Evolutionary conservation across 2,329 filamentous ascomycete genomes (phyloP), one percentile per base, ranked within the genome.

Genomic region (Neonectria magnoliae): DNA sequence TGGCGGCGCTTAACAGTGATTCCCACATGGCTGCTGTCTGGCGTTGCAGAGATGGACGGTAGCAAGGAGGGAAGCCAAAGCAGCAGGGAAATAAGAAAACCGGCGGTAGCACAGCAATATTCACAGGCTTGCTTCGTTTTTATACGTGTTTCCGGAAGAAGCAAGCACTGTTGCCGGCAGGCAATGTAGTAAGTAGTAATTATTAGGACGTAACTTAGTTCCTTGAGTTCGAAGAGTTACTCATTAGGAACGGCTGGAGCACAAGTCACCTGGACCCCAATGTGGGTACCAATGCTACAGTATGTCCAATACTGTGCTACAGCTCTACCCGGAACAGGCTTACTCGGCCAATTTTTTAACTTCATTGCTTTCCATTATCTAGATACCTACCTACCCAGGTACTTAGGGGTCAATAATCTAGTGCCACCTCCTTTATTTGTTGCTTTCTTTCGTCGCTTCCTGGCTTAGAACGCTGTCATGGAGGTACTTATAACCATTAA

Each of bases 1-100:
- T 73, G 13, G 31, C 53, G 29, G 38, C 33, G 7, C 71, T 27
- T 14, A 73, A 41, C 3, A 73, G 56, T 11, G 50, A 57, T n/a
- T 65, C 27, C 25, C 65, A 48, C 36, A 27, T 62, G n/a, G n/a
- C n/a, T n/a, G n/a, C 18, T 45, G 9, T 9, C 13, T 48, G 2
- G 7, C 11, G 48, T 3, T 20, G 48, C n/a, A 10, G 18, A 10
- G 18, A 51, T 8, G 7, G 27, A 22, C 18, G n/a, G 48, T 10
- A 20, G 13, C 10, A 5, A 33, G 29, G n/a, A 5, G 4, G 16
- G 16, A 31, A n/a, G 38, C 7, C 38, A 25, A 4, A 4, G 22
- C 2, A 13, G 8, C 3, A 16, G 22, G 25, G 29, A 44, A 20
- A 20, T 18, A 8, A 31, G 47, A 18, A 22, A 8, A 33, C 3